Evolutionary conservation across 306 rosid species (phyloP), one percentile per base, ranked within the genome.

Genomic region (Rosa persica): DNA sequence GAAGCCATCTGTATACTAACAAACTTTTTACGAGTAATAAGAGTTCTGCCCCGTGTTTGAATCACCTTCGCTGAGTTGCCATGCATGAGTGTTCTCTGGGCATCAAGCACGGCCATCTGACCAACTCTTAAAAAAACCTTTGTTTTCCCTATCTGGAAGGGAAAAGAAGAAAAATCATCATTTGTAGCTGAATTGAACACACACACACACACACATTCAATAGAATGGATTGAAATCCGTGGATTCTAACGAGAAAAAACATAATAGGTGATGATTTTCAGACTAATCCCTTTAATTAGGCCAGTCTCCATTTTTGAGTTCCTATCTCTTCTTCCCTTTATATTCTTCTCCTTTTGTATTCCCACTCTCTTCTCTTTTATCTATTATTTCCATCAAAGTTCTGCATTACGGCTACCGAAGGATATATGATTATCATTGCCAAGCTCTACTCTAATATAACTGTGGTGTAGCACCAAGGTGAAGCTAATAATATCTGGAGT

Each of bases 61-160:
- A 94, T 92, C 78, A 83, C 78, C 68, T 68, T 75, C 34, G 97
- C 97, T 27, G 97, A 85, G n/a, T 72, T 69, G 73, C 74, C 83
- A 75, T 87, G 86, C n/a, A 85, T 65, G 48, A 72, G 71, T 79
- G 88, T 81, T 82, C 95, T 90, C 73, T 46, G 76, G 76, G 92
- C 89, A 87, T 94, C 97, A 78, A 94, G 85, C 83, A 90, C 92
- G 70, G 97, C 94, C 98, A 92, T 92, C 90, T 92, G 92, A 71
- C 93, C 93, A 69, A 90, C 98, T 85, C 93, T 89, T 61, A 94
- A 80, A 84, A 94, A 94, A 76, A 94, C 46, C 87, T 90, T 67
- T 60, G 97, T 81, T 81, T 89, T 81, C 74, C 98, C 98, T 60
- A 94, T 87, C 98, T 92, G 88, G 74, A 87, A 80, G 72, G 72